phyloP scores from a whole-genome alignment of 768 basidiomycete species.

The Boletus pseudopeckii region DNA sequence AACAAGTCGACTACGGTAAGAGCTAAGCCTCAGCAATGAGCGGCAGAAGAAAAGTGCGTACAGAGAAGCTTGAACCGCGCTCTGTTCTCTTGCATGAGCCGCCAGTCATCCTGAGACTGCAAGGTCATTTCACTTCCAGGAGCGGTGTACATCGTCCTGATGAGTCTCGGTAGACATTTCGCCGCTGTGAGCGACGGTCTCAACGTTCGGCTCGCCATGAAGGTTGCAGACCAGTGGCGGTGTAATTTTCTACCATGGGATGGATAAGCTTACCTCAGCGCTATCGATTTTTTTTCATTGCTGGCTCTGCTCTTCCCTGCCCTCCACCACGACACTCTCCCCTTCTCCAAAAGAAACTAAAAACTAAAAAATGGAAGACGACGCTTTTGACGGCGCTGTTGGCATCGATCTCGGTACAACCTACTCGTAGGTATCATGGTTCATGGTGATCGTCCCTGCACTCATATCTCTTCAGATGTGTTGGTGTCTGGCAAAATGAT shows the following conservation, averaged over 20 bases:
- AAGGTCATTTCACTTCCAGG: slow-evolving; percentile 33
- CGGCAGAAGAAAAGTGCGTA: slow-evolving; percentile 32
- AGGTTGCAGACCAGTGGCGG: slow-evolving; percentile 25
- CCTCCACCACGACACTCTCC: slow-evolving; percentile 34
- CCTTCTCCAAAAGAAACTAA: slow-evolving; percentile 26
- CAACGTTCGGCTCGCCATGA: slow-evolving; percentile 28
- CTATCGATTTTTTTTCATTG: slow-evolving; percentile 35
- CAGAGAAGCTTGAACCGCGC: slow-evolving; percentile 54
- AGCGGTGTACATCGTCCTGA: slow-evolving; percentile 30
- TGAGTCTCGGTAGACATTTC: slow-evolving; percentile 21
- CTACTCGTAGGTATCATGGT: slow-evolving; percentile 67
- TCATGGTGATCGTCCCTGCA: slow-evolving; percentile 18
- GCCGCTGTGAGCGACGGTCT: slow-evolving; percentile 21
- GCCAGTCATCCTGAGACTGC: slow-evolving; percentile 61
- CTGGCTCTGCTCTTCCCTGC: slow-evolving; percentile 16
- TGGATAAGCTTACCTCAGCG: slow-evolving; percentile 54
- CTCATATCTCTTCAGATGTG: slow-evolving; percentile 60
- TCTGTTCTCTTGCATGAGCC: slow-evolving; percentile 55
- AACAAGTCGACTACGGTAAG: slow-evolving; percentile 53
- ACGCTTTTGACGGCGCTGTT: slow-evolving; percentile 88
- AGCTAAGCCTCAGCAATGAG: slow-evolving; percentile 9
- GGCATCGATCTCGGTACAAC: slow-evolving; percentile 98
- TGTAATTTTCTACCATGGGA: slow-evolving; percentile 26
- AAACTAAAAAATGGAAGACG: slow-evolving; percentile 75
- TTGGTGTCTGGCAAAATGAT: slow-evolving; percentile 99